Conservation (phyloP, 2,329 filamentous ascomycete species). For the Diaporthe vexans region DNA sequence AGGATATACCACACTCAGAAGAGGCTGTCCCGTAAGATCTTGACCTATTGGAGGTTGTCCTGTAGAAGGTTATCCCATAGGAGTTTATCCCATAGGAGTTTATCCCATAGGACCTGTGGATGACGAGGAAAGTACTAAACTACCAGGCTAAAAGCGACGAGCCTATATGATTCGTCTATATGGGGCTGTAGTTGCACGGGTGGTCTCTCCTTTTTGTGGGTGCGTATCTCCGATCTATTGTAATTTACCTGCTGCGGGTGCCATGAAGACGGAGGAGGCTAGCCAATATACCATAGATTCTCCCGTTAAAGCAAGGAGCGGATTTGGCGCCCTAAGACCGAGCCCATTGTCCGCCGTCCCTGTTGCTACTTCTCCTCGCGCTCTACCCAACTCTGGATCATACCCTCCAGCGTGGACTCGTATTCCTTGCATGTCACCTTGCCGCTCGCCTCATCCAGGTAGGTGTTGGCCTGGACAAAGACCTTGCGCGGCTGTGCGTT, state of each 20-base stretch:
- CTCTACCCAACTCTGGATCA: constrained; percentile 87
- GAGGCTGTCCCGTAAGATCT: too few relatives aligned
- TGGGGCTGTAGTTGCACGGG: too few relatives aligned
- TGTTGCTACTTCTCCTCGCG: constrained; percentile 56
- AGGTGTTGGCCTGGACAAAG: constrained; percentile 94
- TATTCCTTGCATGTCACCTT: constrained; percentile 87
- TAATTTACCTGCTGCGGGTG: neutral
- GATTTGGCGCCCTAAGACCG: neutral
- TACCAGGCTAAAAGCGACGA: too few relatives aligned
- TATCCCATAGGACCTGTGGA: too few relatives aligned
- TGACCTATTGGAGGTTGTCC: too few relatives aligned
- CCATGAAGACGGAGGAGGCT: neutral
- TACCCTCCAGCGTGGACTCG: constrained; percentile 82
- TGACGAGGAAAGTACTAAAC: too few relatives aligned
- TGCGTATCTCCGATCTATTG: neutral
- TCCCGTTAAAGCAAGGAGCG: neutral
- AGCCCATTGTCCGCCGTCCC: neutral
- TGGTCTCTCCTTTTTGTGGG: too few relatives aligned
- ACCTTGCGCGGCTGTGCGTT: constrained; percentile 90
- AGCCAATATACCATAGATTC: neutral
- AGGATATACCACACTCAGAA: too few relatives aligned
- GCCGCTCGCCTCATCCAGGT: constrained; percentile 75
- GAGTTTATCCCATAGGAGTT: too few relatives aligned
- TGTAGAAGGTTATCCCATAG: too few relatives aligned
- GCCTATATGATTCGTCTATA: too few relatives aligned